A percentile compares a stretch with the other conserved stretches of the same genome.
Evolutionary conservation across 768 basidiomycete genomes (phyloP).

Genomic region (Leccinum variicolor): DNA sequence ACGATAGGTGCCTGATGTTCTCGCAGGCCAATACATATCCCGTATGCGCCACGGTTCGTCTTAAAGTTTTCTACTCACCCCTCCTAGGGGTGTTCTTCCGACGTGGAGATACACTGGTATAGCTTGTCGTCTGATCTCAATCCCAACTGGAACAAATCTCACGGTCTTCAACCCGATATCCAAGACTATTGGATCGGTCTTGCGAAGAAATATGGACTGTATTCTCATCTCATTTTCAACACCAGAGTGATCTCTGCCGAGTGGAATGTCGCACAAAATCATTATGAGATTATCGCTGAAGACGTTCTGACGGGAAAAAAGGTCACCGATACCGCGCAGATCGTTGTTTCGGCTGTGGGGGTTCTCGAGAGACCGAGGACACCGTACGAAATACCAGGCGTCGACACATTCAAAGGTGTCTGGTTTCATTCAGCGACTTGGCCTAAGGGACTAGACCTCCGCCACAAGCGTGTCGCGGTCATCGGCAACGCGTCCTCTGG

Average conservation of each 20-base stretch:
- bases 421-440: slow-evolving; percentile 56
- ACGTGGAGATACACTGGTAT: slow-evolving; percentile 41
- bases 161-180: slow-evolving; percentile 40
- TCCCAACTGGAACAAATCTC: slow-evolving; percentile 42
- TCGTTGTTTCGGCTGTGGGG: slow-evolving; percentile 51
- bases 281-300: slow-evolving; percentile 36
- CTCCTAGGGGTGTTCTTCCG: slow-evolving; percentile 43
- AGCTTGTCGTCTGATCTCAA: slow-evolving; percentile 47
- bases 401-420: slow-evolving; percentile 43
- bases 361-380: slow-evolving; percentile 43
- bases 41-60: slow-evolving; percentile 5
- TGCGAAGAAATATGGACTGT: slow-evolving; percentile 40
- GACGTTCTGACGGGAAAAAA: slow-evolving; percentile 32
- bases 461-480: slow-evolving; percentile 37
- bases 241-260: slow-evolving; percentile 40
- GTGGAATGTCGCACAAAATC: slow-evolving; percentile 39
- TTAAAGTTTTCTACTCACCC: not conserved
- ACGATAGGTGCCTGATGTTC: not conserved
- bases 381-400: slow-evolving; percentile 33
- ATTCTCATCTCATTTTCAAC: slow-evolving; percentile 40
- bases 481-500: slow-evolving; percentile 69
- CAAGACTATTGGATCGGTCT: slow-evolving; percentile 42
- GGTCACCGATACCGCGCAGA: slow-evolving; percentile 35
- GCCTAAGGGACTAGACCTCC: slow-evolving; percentile 38
- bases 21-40: slow-evolving; percentile 30